Base-by-base conservation (phyloP, 352 stramenopile species). In the Blastocystis sp. region DNA sequence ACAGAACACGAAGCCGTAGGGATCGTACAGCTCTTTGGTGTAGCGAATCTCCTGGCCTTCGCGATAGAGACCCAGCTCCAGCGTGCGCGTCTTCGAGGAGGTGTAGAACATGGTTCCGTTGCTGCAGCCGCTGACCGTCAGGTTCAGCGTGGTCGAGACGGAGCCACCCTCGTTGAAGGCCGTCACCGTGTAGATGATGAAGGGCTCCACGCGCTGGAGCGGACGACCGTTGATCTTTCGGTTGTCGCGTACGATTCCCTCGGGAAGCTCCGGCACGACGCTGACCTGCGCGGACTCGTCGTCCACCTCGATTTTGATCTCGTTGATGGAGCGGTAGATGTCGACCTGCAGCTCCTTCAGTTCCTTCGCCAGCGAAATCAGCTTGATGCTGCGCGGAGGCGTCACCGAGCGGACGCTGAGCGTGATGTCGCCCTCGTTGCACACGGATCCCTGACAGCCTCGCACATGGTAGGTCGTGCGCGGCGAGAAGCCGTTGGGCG, bases 131-230 rank as follows among this genome's bases (percentile, higher is more conserved):
- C 27, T 79, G 36, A 79, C 51, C 14, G 48, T 79, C 2, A 79
- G 14, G 40, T 46, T 42, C 9, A 79, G 6, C 7, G 38, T 65
- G 8, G 11, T 65, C 27, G 69, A 46, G 6, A 79, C 27, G 21
- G 32, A 79, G 21, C 69, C 69, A 27, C 69, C 69, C n/a, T 65
- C 57, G 40, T 79, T 79, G 21, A 27, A 79, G 40, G 48, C 69
- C 9, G 21, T 65, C 1, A 79, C 11, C 0, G 69, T 65, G 32
- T 36, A 3, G 61, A 48, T 44, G 21, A 21, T 46, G 61, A n/a
- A 24, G 61, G 61, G 14, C n/a, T 44, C n/a, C 61, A 21, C 24
- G 16, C 9, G 36, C 36, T 51, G 14, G 3, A 1, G 14, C n/a
- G n/a, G n/a, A n/a, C n/a, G n/a, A n/a, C n/a, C n/a, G n/a, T n/a